A percentile compares a stretch with the other conserved stretches of the same genome.
These are phyloP conservation scores for Podaxis sp. DNA, from an alignment of 768 basidiomycete species.

Conservation along the genomic window DNA sequence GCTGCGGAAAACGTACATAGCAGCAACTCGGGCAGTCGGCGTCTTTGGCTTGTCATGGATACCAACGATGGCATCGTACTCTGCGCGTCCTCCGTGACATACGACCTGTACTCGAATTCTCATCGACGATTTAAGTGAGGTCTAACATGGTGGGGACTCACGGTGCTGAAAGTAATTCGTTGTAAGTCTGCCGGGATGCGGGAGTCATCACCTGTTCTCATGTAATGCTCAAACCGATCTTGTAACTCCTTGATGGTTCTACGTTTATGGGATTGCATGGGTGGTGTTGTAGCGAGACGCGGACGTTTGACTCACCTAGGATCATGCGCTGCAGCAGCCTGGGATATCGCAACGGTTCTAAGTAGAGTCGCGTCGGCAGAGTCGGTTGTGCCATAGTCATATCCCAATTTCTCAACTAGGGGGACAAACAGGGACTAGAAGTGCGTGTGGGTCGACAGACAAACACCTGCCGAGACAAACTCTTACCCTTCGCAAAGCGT, in stretches of 20 bases:
- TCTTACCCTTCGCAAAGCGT: constrained; percentile 57
- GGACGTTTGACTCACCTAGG: constrained; percentile 22
- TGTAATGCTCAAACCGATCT: constrained; percentile 67
- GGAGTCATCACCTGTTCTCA: constrained; percentile 72
- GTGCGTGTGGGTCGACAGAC: constrained; percentile 5
- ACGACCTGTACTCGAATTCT: constrained; percentile 50
- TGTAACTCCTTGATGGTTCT: constrained; percentile 78
- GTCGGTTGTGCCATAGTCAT: constrained; percentile 68
- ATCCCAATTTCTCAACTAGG: constrained; percentile 76
- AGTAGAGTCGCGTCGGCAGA: constrained; percentile 66
- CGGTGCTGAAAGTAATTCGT: constrained; percentile 49
- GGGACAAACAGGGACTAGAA: constrained; percentile 67
- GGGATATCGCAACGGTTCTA: constrained; percentile 68
- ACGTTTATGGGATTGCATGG: constrained; percentile 7
- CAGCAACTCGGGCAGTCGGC: constrained; percentile 68
- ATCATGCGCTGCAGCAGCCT: constrained; percentile 37
- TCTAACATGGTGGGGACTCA: constrained; percentile 29
- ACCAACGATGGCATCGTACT: constrained; percentile 71
- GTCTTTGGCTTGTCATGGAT: constrained; percentile 74
- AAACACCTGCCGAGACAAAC: not conserved
- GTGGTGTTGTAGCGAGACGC: constrained; percentile 1
- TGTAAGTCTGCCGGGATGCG: constrained; percentile 81
- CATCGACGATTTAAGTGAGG: not conserved
- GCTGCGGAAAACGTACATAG: constrained; percentile 49
- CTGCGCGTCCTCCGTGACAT: constrained; percentile 66